Percentiles rank a stretch among this genome's conserved stretches.
phyloP scores from a whole-genome alignment of 176 grass and related monocot species.

The Saccharum spontaneum region DNA sequence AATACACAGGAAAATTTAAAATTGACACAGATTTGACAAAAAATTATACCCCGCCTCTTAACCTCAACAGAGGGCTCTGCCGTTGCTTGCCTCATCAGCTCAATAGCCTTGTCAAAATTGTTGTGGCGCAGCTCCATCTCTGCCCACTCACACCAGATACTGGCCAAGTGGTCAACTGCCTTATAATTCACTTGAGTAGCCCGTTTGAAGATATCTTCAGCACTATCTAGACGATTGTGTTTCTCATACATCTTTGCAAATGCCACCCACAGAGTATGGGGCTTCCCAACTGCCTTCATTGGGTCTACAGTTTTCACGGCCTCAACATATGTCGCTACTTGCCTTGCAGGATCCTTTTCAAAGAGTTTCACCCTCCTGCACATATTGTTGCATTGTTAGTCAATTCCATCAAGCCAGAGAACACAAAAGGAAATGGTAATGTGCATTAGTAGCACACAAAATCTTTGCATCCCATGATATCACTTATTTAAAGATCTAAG shows the following conservation, averaged over 20 bases:
- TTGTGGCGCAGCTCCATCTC: conserved; percentile 74
- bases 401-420: conserved; percentile 11
- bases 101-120: conserved; percentile 70
- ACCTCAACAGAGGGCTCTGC: conserved; percentile 78
- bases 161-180: conserved; percentile 68
- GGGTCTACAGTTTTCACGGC: conserved; percentile 89
- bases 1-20: neutral
- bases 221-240: conserved; percentile 72
- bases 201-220: conserved; percentile 70
- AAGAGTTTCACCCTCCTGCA: conserved; percentile 86
- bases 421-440: neutral
- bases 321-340: conserved; percentile 78
- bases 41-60: conserved; percentile 70
- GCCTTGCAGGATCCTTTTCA: conserved; percentile 63
- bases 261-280: conserved; percentile 77
- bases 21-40: conserved; percentile 15
- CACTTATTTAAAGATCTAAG: neutral
- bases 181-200: conserved; percentile 82
- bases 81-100: conserved; percentile 78
- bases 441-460: neutral
- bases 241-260: conserved; percentile 89
- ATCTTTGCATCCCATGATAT: neutral
- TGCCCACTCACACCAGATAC: conserved; percentile 88
- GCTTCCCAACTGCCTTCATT: conserved; percentile 86
- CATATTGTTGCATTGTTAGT: conserved; percentile 34